These are phyloP conservation scores for Trichoderma arundinaceum DNA, from an alignment of 2,329 filamentous ascomycete genomes.

Conservation along the genomic window DNA sequence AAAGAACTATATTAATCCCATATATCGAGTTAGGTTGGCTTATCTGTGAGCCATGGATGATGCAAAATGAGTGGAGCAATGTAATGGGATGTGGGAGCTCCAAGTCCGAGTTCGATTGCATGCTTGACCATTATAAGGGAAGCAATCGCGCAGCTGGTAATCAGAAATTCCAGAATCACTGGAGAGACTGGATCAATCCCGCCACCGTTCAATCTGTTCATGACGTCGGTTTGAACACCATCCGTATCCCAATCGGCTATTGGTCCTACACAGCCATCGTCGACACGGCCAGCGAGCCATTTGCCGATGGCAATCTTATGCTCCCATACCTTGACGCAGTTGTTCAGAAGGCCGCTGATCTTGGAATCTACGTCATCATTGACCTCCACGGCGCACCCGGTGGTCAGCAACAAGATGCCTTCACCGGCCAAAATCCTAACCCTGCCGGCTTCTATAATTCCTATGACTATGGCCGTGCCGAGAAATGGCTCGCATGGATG, in stretches of 20 bases:
- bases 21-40: constrained; percentile 39
- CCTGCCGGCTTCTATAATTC: constrained; percentile 60
- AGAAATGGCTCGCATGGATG: constrained; percentile 61
- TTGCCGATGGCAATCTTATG: constrained; percentile 46
- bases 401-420: constrained; percentile 51
- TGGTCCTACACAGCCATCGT: constrained; percentile 58
- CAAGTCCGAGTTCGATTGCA: constrained; percentile 59
- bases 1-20: neutral
- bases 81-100: constrained; percentile 53
- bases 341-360: constrained; percentile 42
- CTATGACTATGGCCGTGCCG: constrained; percentile 61
- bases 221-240: constrained; percentile 60
- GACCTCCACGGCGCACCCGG: constrained; percentile 54
- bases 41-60: constrained; percentile 60
- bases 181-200: constrained; percentile 42
- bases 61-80: constrained; percentile 48
- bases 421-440: constrained; percentile 49
- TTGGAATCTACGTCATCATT: constrained; percentile 44
- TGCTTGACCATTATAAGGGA: constrained; percentile 42
- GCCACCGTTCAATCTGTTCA: constrained; percentile 53
- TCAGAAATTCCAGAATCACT: constrained; percentile 54
- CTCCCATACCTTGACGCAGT: constrained; percentile 43
- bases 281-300: constrained; percentile 53
- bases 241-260: constrained; percentile 60
- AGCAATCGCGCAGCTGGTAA: constrained; percentile 49